Percentiles rank a stretch among this genome's conserved stretches.
phyloP scores from a whole-genome alignment of 768 basidiomycete species.

The Suillus subaureus region DNA sequence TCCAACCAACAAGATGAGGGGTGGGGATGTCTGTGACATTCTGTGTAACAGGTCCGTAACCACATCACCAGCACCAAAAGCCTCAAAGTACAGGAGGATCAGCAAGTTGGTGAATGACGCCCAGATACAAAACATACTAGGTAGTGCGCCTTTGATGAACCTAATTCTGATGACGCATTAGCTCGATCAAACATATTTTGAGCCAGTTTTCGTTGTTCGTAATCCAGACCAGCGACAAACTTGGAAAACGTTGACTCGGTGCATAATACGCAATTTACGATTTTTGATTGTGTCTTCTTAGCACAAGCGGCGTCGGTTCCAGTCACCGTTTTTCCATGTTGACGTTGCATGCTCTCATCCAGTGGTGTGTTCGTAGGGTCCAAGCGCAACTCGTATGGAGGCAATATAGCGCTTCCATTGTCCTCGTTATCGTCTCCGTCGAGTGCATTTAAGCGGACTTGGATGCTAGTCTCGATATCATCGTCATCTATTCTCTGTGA shows the following conservation, averaged over 20 bases:
- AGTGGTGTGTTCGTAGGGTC: neutral
- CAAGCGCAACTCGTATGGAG: neutral
- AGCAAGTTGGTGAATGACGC: constrained; percentile 12
- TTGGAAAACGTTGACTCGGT: constrained; percentile 22
- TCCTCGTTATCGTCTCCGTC: constrained; percentile 4
- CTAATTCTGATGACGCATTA: constrained; percentile 21
- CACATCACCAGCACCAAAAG: constrained; percentile 19
- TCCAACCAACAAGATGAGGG: constrained; percentile 71
- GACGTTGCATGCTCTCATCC: constrained; percentile 34
- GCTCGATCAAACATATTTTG: constrained; percentile 19
- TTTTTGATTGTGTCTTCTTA: constrained; percentile 23
- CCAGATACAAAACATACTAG: constrained; percentile 29
- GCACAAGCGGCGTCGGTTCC: constrained; percentile 54
- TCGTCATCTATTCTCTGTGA: constrained; percentile 63
- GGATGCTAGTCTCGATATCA: constrained; percentile 73
- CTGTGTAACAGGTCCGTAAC: constrained; percentile 38
- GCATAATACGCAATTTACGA: constrained; percentile 37
- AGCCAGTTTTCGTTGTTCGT: constrained; percentile 22
- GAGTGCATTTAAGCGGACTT: constrained; percentile 33
- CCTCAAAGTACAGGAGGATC: constrained; percentile 14
- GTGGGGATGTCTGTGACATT: constrained; percentile 50
- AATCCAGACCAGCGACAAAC: constrained; percentile 24
- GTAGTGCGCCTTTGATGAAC: constrained; percentile 32
- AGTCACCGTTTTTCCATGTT: constrained; percentile 48
- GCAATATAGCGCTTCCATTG: neutral